These are phyloP conservation scores for Exophiala lecanii-corni DNA, from an alignment of 2,329 filamentous ascomycete genomes.

Conservation along the genomic window DNA sequence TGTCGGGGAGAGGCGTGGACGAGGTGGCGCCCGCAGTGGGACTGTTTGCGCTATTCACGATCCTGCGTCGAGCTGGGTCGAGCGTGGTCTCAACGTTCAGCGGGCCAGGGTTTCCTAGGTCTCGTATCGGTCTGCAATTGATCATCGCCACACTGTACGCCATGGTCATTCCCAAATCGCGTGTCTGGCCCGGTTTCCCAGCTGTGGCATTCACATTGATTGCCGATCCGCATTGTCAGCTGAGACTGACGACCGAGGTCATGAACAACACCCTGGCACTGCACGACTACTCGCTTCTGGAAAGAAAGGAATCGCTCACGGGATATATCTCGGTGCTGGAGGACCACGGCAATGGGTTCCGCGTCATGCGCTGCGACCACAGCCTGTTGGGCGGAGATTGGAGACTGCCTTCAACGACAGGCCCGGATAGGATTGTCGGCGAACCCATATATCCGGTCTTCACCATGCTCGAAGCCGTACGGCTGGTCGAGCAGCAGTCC, in stretches of 20 bases:
- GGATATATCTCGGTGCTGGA: constrained; percentile 92
- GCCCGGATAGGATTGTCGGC: constrained; percentile 49
- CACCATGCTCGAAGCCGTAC: constrained; percentile 85
- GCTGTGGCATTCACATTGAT: constrained; percentile 60
- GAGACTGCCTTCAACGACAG: constrained; percentile 49
- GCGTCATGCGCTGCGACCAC: constrained; percentile 87
- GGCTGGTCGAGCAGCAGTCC: constrained; percentile 60
- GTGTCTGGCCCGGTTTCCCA: constrained; percentile 64
- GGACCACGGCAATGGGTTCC: constrained; percentile 64
- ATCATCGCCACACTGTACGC: constrained; percentile 62
- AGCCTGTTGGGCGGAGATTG: constrained; percentile 91
- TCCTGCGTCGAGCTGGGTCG: constrained; percentile 39
- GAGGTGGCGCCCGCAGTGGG: constrained; percentile 63
- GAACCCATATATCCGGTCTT: constrained; percentile 98
- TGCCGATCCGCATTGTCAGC: constrained; percentile 69
- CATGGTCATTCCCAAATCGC: constrained; percentile 62
- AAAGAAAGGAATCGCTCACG: constrained; percentile 78
- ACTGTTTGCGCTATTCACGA: constrained; percentile 61
- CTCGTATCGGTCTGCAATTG: constrained; percentile 68
- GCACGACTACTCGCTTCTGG: constrained; percentile 70
- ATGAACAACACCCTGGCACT: constrained; percentile 63
- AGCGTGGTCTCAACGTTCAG: constrained; percentile 47
- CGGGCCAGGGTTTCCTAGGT: constrained; percentile 60
- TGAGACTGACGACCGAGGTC: constrained; percentile 53
- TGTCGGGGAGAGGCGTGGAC: constrained; percentile 54